Evolutionary conservation across 108 stramenopile genomes (phyloP).

Genomic region (Cafeteria roenbergensis): DNA sequence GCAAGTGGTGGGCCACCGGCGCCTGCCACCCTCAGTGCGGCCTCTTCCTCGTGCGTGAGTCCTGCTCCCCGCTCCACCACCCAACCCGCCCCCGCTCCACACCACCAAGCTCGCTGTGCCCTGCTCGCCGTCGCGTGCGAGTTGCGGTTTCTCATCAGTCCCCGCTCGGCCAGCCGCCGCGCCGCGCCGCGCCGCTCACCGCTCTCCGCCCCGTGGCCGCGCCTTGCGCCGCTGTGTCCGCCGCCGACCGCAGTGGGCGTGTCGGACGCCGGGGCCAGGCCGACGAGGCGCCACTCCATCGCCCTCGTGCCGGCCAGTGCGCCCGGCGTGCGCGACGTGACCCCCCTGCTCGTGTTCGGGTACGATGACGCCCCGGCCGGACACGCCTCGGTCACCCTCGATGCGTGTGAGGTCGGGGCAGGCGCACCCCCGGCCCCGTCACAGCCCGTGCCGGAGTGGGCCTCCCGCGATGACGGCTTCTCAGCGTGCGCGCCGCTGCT

Average conservation of each 20-base stretch:
- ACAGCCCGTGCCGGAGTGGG: too few relatives aligned
- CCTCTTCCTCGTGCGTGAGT: constrained; percentile 61
- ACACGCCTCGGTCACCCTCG: constrained; percentile 58
- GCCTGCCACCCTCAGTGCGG: constrained; percentile 72
- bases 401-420: too few relatives aligned
- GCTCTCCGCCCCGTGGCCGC: neutral
- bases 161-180: too few relatives aligned
- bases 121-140: too few relatives aligned
- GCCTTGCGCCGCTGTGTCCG: neutral
- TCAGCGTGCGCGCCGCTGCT: constrained; percentile 23
- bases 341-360: constrained; percentile 77
- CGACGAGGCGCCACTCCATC: constrained; percentile 30
- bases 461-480: constrained; percentile 29
- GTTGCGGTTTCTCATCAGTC: too few relatives aligned
- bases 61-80: too few relatives aligned
- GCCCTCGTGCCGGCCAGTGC: constrained; percentile 57
- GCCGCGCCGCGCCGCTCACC: neutral
- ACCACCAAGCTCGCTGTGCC: too few relatives aligned
- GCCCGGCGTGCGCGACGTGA: constrained; percentile 53
- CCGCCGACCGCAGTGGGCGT: constrained; percentile 12
- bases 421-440: too few relatives aligned
- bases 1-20: constrained; percentile 44
- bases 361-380: constrained; percentile 83
- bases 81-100: too few relatives aligned
- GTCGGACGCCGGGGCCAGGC: neutral